Conservation (phyloP, 108 stramenopile species). For the Seminavis robusta region DNA sequence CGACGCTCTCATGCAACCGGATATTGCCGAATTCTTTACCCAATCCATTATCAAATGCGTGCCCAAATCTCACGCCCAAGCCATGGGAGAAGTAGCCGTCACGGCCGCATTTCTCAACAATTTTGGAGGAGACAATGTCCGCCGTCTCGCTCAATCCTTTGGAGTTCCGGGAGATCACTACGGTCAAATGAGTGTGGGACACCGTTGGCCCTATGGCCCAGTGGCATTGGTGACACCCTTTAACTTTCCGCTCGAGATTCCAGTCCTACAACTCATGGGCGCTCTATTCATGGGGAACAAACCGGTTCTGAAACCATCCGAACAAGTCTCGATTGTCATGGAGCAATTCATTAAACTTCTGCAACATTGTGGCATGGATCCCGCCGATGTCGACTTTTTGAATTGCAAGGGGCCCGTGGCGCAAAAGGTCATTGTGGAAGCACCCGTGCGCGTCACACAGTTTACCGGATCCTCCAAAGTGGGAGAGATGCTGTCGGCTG, state of each 20-base stretch:
- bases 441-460: slow-evolving; percentile 89
- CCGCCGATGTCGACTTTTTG: slow-evolving; percentile 87
- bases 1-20: slow-evolving; percentile 60
- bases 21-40: slow-evolving; percentile 89
- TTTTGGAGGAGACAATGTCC: slow-evolving; percentile 92
- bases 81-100: slow-evolving; percentile 83
- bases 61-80: slow-evolving; percentile 94
- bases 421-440: slow-evolving; percentile 72
- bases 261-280: slow-evolving; percentile 95
- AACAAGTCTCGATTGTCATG: slow-evolving; percentile 91
- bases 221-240: slow-evolving; percentile 94
- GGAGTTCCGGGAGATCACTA: slow-evolving; percentile 93
- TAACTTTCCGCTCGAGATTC: slow-evolving; percentile 96
- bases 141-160: slow-evolving; percentile 85
- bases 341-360: slow-evolving; percentile 61
- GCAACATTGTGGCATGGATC: slow-evolving; percentile 90
- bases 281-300: slow-evolving; percentile 99
- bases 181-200: slow-evolving; percentile 90
- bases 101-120: slow-evolving; percentile 86
- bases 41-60: slow-evolving; percentile 87
- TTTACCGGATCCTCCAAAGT: slow-evolving; percentile 94
- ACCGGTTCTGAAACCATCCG: slow-evolving; percentile 83
- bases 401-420: slow-evolving; percentile 89
- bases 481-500: slow-evolving; percentile 72
- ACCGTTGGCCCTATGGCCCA: slow-evolving; percentile 97